Evolutionary conservation across 2,329 filamentous ascomycete genomes (phyloP).

Genomic region (Neonectria hederae): DNA sequence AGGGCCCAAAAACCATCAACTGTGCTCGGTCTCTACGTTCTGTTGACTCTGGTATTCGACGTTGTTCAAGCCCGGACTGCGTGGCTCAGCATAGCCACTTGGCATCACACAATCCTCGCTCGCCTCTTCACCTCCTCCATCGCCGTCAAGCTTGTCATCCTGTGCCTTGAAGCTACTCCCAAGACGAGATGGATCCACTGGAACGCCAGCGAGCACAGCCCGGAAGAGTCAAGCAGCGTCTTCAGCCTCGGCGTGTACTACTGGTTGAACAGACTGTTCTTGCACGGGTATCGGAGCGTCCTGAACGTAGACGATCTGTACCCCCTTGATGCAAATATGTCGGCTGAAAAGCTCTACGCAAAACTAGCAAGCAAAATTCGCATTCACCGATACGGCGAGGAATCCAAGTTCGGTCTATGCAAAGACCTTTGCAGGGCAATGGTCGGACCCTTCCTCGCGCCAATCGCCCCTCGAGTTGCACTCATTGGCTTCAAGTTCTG

Average conservation of each 20-base stretch:
- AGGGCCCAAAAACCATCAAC: constrained; percentile 53
- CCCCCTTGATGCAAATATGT: constrained; percentile 45
- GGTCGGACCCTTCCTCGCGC: constrained; percentile 45
- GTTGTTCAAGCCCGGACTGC: constrained; percentile 53
- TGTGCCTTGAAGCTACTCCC: constrained; percentile 51
- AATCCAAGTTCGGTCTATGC: constrained; percentile 42
- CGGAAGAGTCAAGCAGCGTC: constrained; percentile 48
- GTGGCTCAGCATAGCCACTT: constrained; percentile 47
- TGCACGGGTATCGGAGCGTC: constrained; percentile 48
- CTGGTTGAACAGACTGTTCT: constrained; percentile 50
- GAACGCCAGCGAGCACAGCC: constrained; percentile 51
- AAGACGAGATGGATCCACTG: constrained; percentile 53
- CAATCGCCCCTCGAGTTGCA: constrained; percentile 49
- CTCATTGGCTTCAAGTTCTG: constrained; percentile 54
- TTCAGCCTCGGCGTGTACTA: constrained; percentile 45
- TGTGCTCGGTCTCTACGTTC: constrained; percentile 53
- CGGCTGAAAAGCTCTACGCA: constrained; percentile 30
- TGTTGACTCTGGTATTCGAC: constrained; percentile 56
- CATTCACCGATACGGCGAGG: constrained; percentile 38
- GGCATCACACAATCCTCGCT: constrained; percentile 32
- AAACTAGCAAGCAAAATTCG: constrained; percentile 31
- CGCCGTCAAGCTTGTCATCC: constrained; percentile 46
- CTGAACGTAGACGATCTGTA: constrained; percentile 48
- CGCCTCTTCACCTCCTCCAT: constrained; percentile 49
- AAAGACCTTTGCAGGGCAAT: constrained; percentile 45